Conservation (phyloP, 805 yeast genomes). For the Lipomyces sp. region DNA sequence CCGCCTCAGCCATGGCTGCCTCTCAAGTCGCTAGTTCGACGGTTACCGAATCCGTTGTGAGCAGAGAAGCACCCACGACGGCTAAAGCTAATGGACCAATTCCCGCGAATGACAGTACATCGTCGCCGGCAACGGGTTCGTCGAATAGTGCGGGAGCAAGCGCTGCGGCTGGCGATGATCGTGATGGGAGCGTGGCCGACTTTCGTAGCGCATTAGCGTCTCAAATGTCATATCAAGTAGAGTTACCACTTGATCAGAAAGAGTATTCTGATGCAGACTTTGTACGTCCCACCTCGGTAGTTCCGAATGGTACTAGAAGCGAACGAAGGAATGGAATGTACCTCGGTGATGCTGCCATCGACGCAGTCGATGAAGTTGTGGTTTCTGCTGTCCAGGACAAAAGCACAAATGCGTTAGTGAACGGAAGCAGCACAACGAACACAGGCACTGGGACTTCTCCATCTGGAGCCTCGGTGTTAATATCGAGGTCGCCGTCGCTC, state of each 20-base stretch:
- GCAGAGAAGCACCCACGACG: neutral
- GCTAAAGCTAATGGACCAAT: neutral
- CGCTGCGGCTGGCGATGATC: neutral
- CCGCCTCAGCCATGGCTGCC: conserved; percentile 6
- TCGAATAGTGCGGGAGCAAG: conserved; percentile 9
- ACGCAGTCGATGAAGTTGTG: neutral
- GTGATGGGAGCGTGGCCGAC: conserved; percentile 3
- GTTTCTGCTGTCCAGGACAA: neutral
- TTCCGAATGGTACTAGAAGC: neutral
- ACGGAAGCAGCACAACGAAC: neutral
- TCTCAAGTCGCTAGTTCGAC: neutral
- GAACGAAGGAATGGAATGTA: neutral
- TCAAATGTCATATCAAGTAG: neutral
- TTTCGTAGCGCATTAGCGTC: conserved; percentile 12
- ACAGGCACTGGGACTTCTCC: neutral
- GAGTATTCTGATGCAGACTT: conserved; percentile 8
- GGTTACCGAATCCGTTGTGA: conserved; percentile 1
- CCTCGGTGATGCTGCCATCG: neutral
- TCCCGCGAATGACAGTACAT: neutral
- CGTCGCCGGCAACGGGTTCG: neutral
- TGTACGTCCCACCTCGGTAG: neutral
- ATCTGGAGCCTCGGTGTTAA: neutral
- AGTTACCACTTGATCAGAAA: neutral
- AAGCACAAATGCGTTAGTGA: neutral
- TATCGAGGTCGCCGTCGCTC: conserved; percentile 4